Evolutionary conservation across 2,329 filamentous ascomycete species (phyloP), one percentile per base, ranked within the genome.

Genomic region (Aspergillus transmontanensis): DNA sequence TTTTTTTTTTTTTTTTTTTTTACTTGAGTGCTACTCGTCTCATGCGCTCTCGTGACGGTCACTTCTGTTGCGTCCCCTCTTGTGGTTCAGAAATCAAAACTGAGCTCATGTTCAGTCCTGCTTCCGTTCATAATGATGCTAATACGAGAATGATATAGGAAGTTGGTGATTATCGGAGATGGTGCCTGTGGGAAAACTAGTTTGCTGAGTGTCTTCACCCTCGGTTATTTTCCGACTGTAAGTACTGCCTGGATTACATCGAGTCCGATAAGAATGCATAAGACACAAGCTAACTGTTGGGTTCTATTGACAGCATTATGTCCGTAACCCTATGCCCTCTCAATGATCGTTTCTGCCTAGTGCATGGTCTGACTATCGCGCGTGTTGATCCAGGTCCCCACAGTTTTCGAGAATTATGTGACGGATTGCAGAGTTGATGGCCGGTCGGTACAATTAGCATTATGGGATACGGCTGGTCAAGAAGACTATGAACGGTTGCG

Each of bases 381-480:
- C 50, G 11, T 54, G 41, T 34, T 21, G 21, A 53, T 46, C 19
- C 68, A 93, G 90, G 94, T 97, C 58, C 95, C 95, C 1, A 99
- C 95, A 54, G 95, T 99, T 43, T 99, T 99, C 80, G 95, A 99
- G 78, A 99, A 99, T 82, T 99, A 99, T 75, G 95, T 99, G 68
- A 99, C 95, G 71, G 95, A 99, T 82, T 99, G 95, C 81, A 87
- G 94, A 82, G 95, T 99, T 64, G 95, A 99, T 77, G 95, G 95
- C 74, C 97, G 97, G 78, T 97, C 93, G n/a, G 95, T 99, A 45
- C 95, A 99, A 82, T 86, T 99, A 67, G 95, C 95, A 58, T 84
- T 99, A 72, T 99, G 95, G 95, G 95, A 99, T 88, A 99, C 95
- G n/a, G 95, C 95, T 58, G 95, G 95, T 64, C 95, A 99, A 80